phyloP scores from a whole-genome alignment of 1,284 basidiomycete genomes.

The Cutaneotrichosporon sp. region DNA sequence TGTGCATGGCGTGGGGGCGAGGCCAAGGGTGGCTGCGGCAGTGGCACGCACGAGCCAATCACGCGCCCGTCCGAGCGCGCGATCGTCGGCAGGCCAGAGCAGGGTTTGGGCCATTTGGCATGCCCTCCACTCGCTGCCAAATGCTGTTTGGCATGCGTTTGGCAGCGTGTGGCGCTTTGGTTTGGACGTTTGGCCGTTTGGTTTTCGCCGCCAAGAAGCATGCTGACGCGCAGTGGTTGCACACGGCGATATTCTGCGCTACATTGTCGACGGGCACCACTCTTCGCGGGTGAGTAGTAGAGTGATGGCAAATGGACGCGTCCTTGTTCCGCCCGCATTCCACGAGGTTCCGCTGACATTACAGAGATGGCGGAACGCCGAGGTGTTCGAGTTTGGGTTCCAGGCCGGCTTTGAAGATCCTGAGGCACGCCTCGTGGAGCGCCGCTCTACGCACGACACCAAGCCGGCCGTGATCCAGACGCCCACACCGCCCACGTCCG shows the following conservation, averaged over 20 bases:
- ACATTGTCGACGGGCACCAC: conserved; percentile 43
- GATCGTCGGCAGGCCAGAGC: too few species aligned
- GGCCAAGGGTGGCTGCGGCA: too few species aligned
- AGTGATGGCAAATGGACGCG: neutral
- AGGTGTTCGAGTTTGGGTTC: conserved; percentile 48
- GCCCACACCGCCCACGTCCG: neutral
- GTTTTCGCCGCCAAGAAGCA: neutral
- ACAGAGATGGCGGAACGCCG: conserved; percentile 51
- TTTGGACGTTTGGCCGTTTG: neutral
- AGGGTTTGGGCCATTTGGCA: too few species aligned
- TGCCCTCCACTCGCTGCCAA: too few species aligned
- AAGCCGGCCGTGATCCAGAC: neutral
- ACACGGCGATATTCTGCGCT: conserved; percentile 53
- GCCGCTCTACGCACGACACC: neutral
- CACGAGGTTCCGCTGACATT: neutral
- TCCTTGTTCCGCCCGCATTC: neutral
- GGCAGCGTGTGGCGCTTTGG: neutral
- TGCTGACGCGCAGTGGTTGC: conserved; percentile 42
- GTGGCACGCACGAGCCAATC: neutral
- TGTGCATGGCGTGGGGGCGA: too few species aligned
- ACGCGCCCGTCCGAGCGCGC: neutral
- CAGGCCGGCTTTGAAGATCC: conserved; percentile 32
- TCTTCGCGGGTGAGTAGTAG: conserved; percentile 38
- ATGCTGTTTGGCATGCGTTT: conserved; percentile 1
- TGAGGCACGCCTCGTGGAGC: conserved; percentile 34